Conservation (phyloP, 805 yeast species). For the Kazachstania kunashirensis region DNA sequence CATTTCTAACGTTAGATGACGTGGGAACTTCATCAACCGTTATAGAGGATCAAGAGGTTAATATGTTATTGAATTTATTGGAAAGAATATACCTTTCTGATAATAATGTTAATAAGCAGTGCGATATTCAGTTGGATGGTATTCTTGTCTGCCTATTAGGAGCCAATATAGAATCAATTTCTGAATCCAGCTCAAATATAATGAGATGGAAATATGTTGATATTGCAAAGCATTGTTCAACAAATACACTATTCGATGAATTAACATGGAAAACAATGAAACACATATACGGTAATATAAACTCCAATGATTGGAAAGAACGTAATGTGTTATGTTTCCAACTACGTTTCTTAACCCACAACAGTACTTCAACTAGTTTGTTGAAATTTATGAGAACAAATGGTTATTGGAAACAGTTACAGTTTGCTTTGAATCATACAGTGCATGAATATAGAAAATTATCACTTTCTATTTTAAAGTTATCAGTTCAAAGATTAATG, state of each 20-base stretch:
- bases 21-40: not conserved
- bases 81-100: slow-evolving; percentile 31
- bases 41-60: slow-evolving; percentile 7
- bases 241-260: slow-evolving; percentile 15
- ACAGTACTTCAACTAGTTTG: slow-evolving; percentile 4
- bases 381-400: slow-evolving; percentile 12
- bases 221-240: slow-evolving; percentile 20
- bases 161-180: slow-evolving; percentile 13
- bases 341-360: slow-evolving; percentile 40
- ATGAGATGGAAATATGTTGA: slow-evolving; percentile 46
- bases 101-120: slow-evolving; percentile 6
- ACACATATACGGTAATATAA: slow-evolving; percentile 26
- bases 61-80: slow-evolving; percentile 29
- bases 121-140: slow-evolving; percentile 8
- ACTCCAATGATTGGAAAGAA: slow-evolving; percentile 23
- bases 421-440: slow-evolving; percentile 43
- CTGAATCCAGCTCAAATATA: slow-evolving; percentile 12
- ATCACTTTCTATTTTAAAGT: slow-evolving; percentile 53
- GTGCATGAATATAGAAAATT: slow-evolving; percentile 64
- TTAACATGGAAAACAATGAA: slow-evolving; percentile 41
- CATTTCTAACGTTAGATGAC: not conserved
- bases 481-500: slow-evolving; percentile 44
- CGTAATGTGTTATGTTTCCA: slow-evolving; percentile 44
- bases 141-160: slow-evolving; percentile 14
- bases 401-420: slow-evolving; percentile 49